Base-by-base conservation (phyloP, 495 filamentous ascomycete species). In the Xylaria curta region DNA sequence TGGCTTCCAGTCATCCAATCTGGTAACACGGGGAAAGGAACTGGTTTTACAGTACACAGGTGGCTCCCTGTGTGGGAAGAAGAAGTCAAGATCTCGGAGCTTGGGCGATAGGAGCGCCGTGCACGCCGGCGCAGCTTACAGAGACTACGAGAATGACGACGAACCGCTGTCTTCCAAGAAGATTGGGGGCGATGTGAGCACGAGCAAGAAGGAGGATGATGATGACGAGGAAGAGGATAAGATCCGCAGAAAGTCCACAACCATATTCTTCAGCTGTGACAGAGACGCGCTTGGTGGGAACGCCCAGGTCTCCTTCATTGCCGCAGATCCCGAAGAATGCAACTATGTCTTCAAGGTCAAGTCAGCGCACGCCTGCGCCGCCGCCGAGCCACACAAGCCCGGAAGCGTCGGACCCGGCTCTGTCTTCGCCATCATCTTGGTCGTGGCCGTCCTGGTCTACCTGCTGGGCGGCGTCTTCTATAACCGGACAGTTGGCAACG, bases 301-400 rank as follows among this genome's bases (percentile, higher is more conserved):
- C 0, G 88, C 89, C 33, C 87, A 91, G 19, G 88, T 90, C 17
- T 92, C 93, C 6, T 99, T 97, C 79, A 90, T 98, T 62, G 94
- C 92, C 69, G 88, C 91, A 26, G 91, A 91, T 81, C 89, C 89
- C 6, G 94, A 98, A 76, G 89, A 93, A 61, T 99, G 97, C 84
- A 88, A 93, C n/a, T 99, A 98, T 82, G 92, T 97, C 80, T 99
- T 99, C 82, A 94, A 97, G 80, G 89, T 94, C n/a, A 93, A 95
- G 68, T 94, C 93, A 58, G 87, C 88, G 58, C 90, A 93, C 49
- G 95, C 94, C 9, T 99, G 97, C 79, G 92, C 92, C 7, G 80
- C 78, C 47, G 83, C 85, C 0, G 85, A 79, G 82, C 88, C 85
- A 74, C 90, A 85, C 83, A 90, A 79, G 83, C 87, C 76, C 78